Percentiles rank a stretch among this genome's conserved stretches.
phyloP scores from a whole-genome alignment of 1,284 basidiomycete genomes.

The Marasmius sp. region DNA sequence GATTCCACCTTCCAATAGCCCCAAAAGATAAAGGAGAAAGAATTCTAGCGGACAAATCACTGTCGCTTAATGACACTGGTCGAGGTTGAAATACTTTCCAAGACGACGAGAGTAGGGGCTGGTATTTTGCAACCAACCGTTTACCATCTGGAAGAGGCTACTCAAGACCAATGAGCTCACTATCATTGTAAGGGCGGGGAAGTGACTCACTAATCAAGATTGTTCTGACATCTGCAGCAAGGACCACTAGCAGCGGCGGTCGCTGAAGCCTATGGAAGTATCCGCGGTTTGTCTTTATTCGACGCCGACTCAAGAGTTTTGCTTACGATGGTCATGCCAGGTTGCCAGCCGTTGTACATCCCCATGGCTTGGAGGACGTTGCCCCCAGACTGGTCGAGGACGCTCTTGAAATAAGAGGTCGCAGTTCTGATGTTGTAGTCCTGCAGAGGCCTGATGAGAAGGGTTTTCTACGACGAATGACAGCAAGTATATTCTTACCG shows the following conservation, averaged over 20 bases:
- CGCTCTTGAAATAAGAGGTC: constrained; percentile 57
- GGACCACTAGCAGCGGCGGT: constrained; percentile 51
- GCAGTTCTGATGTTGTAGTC: constrained; percentile 70
- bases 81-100: constrained; percentile 72
- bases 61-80: constrained; percentile 16
- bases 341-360: constrained; percentile 78
- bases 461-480: not conserved
- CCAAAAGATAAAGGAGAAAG: no score
- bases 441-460: constrained; percentile 30
- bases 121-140: constrained; percentile 75
- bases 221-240: constrained; percentile 78
- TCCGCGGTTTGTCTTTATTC: constrained; percentile 8
- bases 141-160: constrained; percentile 76
- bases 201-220: constrained; percentile 67
- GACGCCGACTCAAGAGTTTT: not conserved
- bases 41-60: no score
- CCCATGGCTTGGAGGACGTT: constrained; percentile 68
- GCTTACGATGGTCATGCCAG: constrained; percentile 60
- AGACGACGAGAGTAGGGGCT: constrained; percentile 53
- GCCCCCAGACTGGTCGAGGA: constrained; percentile 53
- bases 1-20: no score
- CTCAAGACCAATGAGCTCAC: constrained; percentile 15
- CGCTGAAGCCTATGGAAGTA: constrained; percentile 43
- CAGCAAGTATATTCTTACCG: constrained; percentile 39
- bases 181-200: not conserved